Evolutionary conservation across 345 rosid species (phyloP).

Genomic region (Dovyalis caffra): DNA sequence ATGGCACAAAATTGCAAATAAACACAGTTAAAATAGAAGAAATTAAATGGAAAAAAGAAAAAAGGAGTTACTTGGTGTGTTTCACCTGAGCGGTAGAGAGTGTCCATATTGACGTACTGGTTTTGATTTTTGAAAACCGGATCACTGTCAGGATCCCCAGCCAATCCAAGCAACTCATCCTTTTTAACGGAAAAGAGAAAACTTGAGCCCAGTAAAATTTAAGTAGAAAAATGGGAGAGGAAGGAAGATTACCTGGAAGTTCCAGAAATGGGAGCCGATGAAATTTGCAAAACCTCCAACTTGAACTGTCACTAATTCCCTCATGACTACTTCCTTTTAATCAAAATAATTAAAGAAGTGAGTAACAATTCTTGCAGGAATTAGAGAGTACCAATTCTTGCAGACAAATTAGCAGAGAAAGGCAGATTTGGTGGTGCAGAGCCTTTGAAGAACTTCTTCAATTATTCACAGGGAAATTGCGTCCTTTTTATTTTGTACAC

Average conservation of each 20-base stretch:
- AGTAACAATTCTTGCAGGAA: no score
- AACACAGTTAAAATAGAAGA: not conserved
- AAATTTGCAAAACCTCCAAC: conserved; percentile 85
- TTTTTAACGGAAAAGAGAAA: conserved; percentile 14
- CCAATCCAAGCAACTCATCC: conserved; percentile 95
- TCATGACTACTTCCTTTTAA: conserved; percentile 36
- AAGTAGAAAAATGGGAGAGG: not conserved
- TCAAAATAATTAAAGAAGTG: not conserved
- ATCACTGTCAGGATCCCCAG: conserved; percentile 62
- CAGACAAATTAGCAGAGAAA: no score
- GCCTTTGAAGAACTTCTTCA: no score
- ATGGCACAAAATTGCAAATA: not conserved
- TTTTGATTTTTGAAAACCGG: conserved; percentile 53
- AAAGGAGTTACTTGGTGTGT: conserved; percentile 55
- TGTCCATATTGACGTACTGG: conserved; percentile 58
- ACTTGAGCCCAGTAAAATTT: not conserved
- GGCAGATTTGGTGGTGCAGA: no score
- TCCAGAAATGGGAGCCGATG: conserved; percentile 98
- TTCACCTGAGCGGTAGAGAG: conserved; percentile 79
- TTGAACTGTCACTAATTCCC: conserved; percentile 83
- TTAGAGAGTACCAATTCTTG: no score
- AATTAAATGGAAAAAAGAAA: not conserved
- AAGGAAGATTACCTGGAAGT: conserved; percentile 64
- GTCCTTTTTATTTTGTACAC: no score
- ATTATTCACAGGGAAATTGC: no score